Evolutionary conservation across 2,329 filamentous ascomycete genomes (phyloP).

Genomic region (Hypoxylon sp.): DNA sequence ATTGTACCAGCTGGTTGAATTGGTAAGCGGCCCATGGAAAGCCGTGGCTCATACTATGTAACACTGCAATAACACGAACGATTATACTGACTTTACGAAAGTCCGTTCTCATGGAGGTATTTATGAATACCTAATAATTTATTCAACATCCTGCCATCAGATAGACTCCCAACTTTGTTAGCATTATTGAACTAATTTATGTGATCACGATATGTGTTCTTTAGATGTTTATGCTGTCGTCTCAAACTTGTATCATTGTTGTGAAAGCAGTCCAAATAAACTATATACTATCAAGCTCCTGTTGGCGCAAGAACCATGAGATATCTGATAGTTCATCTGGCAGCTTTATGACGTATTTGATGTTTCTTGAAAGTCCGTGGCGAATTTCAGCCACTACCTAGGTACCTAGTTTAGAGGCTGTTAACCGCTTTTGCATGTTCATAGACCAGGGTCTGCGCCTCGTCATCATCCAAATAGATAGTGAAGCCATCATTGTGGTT

Average conservation of each 20-base stretch:
- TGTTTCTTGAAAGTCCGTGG: background rate
- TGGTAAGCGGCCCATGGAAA: background rate
- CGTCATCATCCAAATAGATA: slow-evolving; percentile 66
- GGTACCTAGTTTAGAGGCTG: slow-evolving; percentile 45
- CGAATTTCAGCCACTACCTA: background rate
- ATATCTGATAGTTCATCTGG: too few relatives aligned
- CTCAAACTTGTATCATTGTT: background rate
- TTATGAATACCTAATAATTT: too few relatives aligned
- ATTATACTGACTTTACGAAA: too few relatives aligned
- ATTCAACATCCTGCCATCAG: too few relatives aligned
- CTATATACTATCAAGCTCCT: background rate
- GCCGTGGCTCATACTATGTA: too few relatives aligned
- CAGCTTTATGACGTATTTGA: background rate
- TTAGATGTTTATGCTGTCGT: background rate
- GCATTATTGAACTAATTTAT: too few relatives aligned
- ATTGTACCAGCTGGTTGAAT: too few relatives aligned
- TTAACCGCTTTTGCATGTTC: slow-evolving; percentile 61
- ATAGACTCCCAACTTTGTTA: too few relatives aligned
- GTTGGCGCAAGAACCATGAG: too few relatives aligned
- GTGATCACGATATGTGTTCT: too few relatives aligned
- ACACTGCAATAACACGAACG: too few relatives aligned
- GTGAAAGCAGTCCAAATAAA: background rate
- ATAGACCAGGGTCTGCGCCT: slow-evolving; percentile 62
- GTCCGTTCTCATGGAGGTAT: too few relatives aligned
- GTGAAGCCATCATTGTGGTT: slow-evolving; percentile 72